These are phyloP conservation scores for Amaranthus cruentus DNA, from an alignment of 148 eudicot genomes.

Conservation along the genomic window DNA sequence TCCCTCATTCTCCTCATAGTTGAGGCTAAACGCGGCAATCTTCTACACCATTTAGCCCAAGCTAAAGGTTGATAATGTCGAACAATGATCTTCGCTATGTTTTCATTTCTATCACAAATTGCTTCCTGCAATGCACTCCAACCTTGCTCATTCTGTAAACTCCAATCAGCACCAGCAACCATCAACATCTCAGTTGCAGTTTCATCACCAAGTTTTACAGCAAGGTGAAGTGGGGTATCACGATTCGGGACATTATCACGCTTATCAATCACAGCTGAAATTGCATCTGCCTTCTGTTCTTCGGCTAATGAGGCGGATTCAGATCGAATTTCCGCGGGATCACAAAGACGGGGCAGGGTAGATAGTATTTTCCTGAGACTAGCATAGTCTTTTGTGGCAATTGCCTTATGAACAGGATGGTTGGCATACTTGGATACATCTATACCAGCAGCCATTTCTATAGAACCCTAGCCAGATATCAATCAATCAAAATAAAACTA, in stretches of 20 bases:
- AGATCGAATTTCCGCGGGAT: constrained; percentile 53
- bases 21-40: constrained; percentile 69
- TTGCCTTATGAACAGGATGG: constrained; percentile 67
- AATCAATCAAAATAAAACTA: neutral
- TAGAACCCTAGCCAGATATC: neutral
- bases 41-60: constrained; percentile 96
- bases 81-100: constrained; percentile 74
- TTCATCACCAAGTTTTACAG: constrained; percentile 68
- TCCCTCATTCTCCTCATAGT: constrained; percentile 82
- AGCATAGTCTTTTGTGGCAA: constrained; percentile 56
- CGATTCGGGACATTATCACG: constrained; percentile 70
- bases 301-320: constrained; percentile 64
- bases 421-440: constrained; percentile 72
- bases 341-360: constrained; percentile 53
- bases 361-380: constrained; percentile 52
- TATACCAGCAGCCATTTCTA: constrained; percentile 27
- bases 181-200: constrained; percentile 71
- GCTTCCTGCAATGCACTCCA: constrained; percentile 98
- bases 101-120: constrained; percentile 64
- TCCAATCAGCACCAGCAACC: constrained; percentile 91
- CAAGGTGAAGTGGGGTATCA: constrained; percentile 82
- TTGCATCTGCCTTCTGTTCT: constrained; percentile 75
- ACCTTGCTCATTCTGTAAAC: constrained; percentile 86
- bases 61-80: constrained; percentile 81
- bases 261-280: constrained; percentile 64